These are phyloP conservation scores for Haberlea rhodopensis DNA, from an alignment of 257 asterid species.

Conservation along the genomic window DNA sequence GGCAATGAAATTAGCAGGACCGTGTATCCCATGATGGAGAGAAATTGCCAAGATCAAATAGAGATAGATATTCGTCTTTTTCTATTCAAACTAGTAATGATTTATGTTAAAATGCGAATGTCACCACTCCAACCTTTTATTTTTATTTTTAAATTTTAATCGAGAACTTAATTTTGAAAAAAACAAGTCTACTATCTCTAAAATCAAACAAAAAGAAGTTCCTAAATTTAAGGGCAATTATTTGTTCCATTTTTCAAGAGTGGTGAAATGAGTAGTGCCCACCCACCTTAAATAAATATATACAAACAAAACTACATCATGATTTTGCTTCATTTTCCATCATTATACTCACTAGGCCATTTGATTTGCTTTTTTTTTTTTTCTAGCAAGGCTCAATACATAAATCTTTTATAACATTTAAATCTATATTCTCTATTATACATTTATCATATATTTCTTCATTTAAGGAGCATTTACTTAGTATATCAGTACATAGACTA, in stretches of 20 bases:
- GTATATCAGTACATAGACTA: too few species aligned
- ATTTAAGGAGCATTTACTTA: too few species aligned
- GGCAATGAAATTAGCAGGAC: not conserved
- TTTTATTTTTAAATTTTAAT: slow-evolving; percentile 16
- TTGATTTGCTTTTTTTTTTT: slow-evolving; percentile 8
- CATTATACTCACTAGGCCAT: slow-evolving; percentile 38
- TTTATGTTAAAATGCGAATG: slow-evolving; percentile 39
- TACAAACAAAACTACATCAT: slow-evolving; percentile 34
- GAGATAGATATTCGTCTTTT: too few species aligned
- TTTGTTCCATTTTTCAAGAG: slow-evolving; percentile 26
- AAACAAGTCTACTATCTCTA: slow-evolving; percentile 12
- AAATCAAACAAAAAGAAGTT: not conserved
- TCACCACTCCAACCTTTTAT: slow-evolving; percentile 27
- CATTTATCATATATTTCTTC: too few species aligned
- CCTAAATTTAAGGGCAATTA: not conserved
- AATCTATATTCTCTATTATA: too few species aligned
- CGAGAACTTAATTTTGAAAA: slow-evolving; percentile 26
- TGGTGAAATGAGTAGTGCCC: slow-evolving; percentile 32
- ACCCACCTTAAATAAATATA: slow-evolving; percentile 24
- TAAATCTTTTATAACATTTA: too few species aligned
- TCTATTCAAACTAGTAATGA: not conserved
- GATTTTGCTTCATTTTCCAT: slow-evolving; percentile 50
- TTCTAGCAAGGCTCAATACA: not conserved
- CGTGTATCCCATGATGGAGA: too few species aligned
- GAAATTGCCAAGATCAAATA: too few species aligned